Percentiles rank a stretch among this genome's conserved stretches.
phyloP scores from a whole-genome alignment of 2,329 filamentous ascomycete genomes.

The Sphaceloma murrayae region DNA sequence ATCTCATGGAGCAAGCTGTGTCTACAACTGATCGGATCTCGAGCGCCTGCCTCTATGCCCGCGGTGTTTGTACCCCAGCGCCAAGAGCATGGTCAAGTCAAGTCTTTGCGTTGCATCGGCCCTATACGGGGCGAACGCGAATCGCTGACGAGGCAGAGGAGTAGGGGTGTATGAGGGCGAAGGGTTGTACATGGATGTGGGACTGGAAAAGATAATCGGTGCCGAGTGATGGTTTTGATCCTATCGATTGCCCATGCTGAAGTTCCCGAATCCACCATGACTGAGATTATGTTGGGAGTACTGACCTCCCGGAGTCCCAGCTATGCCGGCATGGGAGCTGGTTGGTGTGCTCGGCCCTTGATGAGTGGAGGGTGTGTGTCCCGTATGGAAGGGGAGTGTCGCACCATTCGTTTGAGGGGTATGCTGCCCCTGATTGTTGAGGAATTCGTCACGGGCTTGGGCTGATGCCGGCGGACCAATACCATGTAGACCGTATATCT shows the following conservation, averaged over 20 bases:
- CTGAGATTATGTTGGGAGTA: constrained; percentile 14
- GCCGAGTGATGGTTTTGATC: neutral
- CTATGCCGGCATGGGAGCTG: constrained; percentile 43
- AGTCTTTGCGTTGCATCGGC: no score
- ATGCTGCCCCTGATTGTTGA: constrained; percentile 33
- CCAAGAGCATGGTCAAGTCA: no score
- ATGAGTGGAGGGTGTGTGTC: constrained; percentile 29
- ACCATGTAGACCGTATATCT: constrained; percentile 83
- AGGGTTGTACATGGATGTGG: no score
- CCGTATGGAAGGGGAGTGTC: constrained; percentile 29
- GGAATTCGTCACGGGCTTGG: constrained; percentile 36
- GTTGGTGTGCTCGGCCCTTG: constrained; percentile 58
- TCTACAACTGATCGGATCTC: no score
- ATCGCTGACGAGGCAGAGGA: no score
- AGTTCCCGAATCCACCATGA: constrained; percentile 16
- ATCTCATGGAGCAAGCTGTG: no score
- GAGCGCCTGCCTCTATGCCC: no score
- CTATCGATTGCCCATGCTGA: constrained; percentile 16
- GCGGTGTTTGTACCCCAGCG: no score
- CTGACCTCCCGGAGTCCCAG: constrained; percentile 22
- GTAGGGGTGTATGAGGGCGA: neutral
- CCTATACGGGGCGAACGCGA: no score
- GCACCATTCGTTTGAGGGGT: constrained; percentile 30
- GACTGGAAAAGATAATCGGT: neutral
- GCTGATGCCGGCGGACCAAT: constrained; percentile 46